phyloP scores from a whole-genome alignment of 2,329 filamentous ascomycete species.

The Thelonectria rubi region DNA sequence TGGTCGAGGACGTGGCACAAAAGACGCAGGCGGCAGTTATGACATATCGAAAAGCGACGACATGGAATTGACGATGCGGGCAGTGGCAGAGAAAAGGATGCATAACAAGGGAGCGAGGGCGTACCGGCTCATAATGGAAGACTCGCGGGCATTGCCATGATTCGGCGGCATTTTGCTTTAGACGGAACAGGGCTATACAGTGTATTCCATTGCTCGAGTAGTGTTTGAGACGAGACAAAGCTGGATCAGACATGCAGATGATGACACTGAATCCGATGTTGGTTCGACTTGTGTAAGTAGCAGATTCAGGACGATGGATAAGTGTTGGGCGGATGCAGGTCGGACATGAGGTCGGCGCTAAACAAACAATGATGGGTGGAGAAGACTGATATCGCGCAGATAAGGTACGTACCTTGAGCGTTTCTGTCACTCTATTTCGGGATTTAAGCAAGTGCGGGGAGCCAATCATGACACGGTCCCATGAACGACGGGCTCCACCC shows the following conservation, averaged over 20 bases:
- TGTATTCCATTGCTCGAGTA: background rate
- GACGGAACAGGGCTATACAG: background rate
- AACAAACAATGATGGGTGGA: too few species aligned
- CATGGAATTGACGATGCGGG: constrained; percentile 17
- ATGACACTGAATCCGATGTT: too few species aligned
- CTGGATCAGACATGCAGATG: too few species aligned
- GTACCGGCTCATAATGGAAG: constrained; percentile 26
- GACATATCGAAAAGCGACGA: constrained; percentile 5
- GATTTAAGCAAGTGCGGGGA: background rate
- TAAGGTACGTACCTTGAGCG: background rate
- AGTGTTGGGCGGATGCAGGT: too few species aligned
- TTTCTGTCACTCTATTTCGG: constrained; percentile 1
- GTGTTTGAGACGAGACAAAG: background rate
- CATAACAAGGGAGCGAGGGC: constrained; percentile 45
- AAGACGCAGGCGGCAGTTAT: constrained; percentile 10
- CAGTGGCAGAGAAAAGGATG: constrained; percentile 21
- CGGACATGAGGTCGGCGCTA: too few species aligned
- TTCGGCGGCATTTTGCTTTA: background rate
- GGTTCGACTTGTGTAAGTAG: too few species aligned
- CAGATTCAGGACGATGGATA: too few species aligned
- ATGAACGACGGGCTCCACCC: constrained; percentile 16
- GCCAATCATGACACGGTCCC: constrained; percentile 27
- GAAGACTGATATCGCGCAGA: too few species aligned
- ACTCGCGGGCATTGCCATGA: constrained; percentile 1
- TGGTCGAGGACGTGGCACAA: constrained; percentile 17